phyloP scores from a whole-genome alignment of 202 grass and related monocot species.

The Alloteropsis angusta region DNA sequence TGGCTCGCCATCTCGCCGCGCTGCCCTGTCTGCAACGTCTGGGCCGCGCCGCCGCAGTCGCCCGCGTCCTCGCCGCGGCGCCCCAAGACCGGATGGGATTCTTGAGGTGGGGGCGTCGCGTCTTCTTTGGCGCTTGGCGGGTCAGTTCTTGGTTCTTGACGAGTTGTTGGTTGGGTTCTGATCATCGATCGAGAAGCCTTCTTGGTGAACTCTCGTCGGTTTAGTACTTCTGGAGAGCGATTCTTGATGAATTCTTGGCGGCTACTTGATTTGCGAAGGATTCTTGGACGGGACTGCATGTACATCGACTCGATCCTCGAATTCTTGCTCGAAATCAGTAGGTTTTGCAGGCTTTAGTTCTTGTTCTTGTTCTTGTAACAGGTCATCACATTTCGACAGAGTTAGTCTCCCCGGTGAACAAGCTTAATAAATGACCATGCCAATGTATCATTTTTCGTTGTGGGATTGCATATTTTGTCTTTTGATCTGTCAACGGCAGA shows the following conservation, averaged over 20 bases:
- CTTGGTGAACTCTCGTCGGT: background rate
- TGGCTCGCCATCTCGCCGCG: constrained; percentile 48
- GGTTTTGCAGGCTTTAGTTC: background rate
- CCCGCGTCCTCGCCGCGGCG: background rate
- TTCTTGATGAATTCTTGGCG: constrained; percentile 16
- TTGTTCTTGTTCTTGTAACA: constrained; percentile 9
- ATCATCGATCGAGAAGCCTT: background rate
- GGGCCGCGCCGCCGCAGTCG: constrained; percentile 18
- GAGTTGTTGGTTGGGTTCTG: constrained; percentile 20
- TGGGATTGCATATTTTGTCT: background rate
- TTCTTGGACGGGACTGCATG: constrained; percentile 13
- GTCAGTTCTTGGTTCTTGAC: constrained; percentile 35
- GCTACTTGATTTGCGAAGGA: constrained; percentile 8
- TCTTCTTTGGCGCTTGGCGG: background rate
- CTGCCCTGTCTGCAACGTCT: constrained; percentile 49
- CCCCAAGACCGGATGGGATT: constrained; percentile 23
- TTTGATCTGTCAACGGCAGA: background rate
- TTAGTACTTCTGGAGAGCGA: constrained; percentile 11
- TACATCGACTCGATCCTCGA: background rate
- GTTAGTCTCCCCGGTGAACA: background rate
- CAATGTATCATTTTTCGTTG: background rate
- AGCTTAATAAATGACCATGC: background rate
- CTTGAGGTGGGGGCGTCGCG: constrained; percentile 1
- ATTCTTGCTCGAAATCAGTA: constrained; percentile 15
- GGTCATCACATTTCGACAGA: background rate